These are phyloP conservation scores for Fusarium luffae DNA, from an alignment of 2,329 filamentous ascomycete genomes.

Conservation along the genomic window DNA sequence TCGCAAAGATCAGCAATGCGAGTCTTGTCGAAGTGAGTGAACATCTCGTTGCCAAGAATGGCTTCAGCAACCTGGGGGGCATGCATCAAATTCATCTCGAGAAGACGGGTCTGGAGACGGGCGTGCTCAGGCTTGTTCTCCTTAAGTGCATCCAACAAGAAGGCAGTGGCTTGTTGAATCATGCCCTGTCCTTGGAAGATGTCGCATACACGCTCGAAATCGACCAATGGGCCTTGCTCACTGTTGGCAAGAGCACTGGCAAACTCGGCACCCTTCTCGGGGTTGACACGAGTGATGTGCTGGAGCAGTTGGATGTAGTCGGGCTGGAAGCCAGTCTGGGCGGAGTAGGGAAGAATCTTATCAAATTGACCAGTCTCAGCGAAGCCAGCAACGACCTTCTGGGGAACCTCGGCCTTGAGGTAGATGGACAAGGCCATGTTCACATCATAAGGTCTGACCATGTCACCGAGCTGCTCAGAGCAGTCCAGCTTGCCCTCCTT, in stretches of 20 bases:
- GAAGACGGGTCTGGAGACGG: conserved; percentile 88
- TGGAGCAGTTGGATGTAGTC: conserved; percentile 93
- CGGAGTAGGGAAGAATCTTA: conserved; percentile 92
- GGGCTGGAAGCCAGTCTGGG: conserved; percentile 88
- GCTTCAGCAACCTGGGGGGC: conserved; percentile 98
- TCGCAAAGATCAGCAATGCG: conserved; percentile 93
- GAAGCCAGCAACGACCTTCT: conserved; percentile 95
- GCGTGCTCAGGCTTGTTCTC: conserved; percentile 95
- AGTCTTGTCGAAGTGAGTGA: conserved; percentile 93
- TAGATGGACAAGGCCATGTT: conserved; percentile 90
- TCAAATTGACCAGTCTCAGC: conserved; percentile 97
- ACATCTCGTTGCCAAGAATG: conserved; percentile 98
- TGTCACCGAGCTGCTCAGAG: conserved; percentile 95
- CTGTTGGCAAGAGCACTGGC: conserved; percentile 92
- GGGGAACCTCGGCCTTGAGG: conserved; percentile 86
- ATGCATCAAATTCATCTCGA: conserved; percentile 98
- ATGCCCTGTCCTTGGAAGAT: conserved; percentile 98
- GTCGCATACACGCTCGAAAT: conserved; percentile 94
- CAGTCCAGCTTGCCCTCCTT: conserved; percentile 95
- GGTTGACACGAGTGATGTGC: conserved; percentile 90
- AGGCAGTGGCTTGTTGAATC: conserved; percentile 98
- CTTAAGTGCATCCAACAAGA: conserved; percentile 93
- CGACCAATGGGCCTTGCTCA: conserved; percentile 86
- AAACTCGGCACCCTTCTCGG: conserved; percentile 95
- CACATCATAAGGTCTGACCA: conserved; percentile 89